phyloP scores from a whole-genome alignment of 805 yeast species.

The Metschnikowia dekortorum region DNA sequence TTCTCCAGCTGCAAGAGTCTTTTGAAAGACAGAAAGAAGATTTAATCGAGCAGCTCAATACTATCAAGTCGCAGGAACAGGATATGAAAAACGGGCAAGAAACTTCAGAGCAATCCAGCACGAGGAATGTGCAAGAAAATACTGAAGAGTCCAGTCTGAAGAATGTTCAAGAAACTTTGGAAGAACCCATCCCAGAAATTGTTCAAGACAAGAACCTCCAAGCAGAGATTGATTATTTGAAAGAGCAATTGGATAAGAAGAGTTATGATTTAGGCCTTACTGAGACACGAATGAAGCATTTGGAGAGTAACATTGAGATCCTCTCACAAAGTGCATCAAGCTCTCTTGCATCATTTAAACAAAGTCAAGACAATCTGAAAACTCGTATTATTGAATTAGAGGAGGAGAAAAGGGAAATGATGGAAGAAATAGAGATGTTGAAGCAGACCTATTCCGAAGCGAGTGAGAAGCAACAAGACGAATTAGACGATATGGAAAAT shows the following conservation, averaged over 20 bases:
- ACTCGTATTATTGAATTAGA: constrained; percentile 19
- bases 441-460: constrained; percentile 20
- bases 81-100: neutral
- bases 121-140: neutral
- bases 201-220: neutral
- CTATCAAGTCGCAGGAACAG: neutral
- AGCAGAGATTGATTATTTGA: constrained; percentile 8
- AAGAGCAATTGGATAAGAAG: constrained; percentile 15
- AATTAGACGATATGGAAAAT: constrained; percentile 16
- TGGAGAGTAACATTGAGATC: constrained; percentile 13
- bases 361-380: constrained; percentile 9
- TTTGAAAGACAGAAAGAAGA: neutral
- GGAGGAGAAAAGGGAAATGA: constrained; percentile 18
- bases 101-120: neutral
- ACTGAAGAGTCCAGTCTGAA: neutral
- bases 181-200: neutral
- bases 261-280: constrained; percentile 13
- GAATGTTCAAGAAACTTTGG: neutral
- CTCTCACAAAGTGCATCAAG: constrained; percentile 12
- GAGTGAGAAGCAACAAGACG: constrained; percentile 20
- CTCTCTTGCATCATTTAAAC: constrained; percentile 9
- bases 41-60: constrained; percentile 1
- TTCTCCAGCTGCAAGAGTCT: neutral
- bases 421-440: constrained; percentile 20
- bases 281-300: constrained; percentile 12